Evolutionary conservation across 2,329 filamentous ascomycete species (phyloP), one percentile per base, ranked within the genome.

Genomic region (Pestalotiopsis fici): DNA sequence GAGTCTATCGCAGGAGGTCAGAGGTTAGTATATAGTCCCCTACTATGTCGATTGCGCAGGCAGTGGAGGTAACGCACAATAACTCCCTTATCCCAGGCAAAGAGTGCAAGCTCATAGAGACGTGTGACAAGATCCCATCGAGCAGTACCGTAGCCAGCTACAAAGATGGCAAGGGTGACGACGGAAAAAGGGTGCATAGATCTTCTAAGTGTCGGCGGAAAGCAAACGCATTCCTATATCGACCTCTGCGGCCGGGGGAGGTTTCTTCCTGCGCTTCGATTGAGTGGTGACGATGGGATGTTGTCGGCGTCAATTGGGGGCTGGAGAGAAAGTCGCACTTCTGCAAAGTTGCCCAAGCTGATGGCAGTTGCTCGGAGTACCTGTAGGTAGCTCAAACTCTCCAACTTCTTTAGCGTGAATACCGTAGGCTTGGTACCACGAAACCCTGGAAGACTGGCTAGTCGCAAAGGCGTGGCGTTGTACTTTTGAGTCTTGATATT

Each of bases 141-240:
- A 79, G 96, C 96, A 83, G 96, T 99, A 81, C 95, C 98, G 87
- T 99, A 99, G 82, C 96, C 96, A 85, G 96, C 95, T 87, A 98
- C 92, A 86, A 99, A 99, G 85, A 99, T 98, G 84, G 93, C 94
- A 84, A 97, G 90, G 77, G 95, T 97, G 82, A 98, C 89, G 81
- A 95, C 86, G 71, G 95, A 98, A 86, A 98, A 98, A 78, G 95
- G 94, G 94, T 98, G 95, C 95, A 98, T 98, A 87, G 88, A 83
- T 78, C 77, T 82, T 78, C 77, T 82, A 80, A 78, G 62, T 60
- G 68, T 70, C 28, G 50, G 28, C 47, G 50, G 37, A 37, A 54
- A 35, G 63, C 39, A 57, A 57, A 66, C 21, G 64, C 64, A 66
- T 66, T 37, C 64, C 64, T 31, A 18, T 27, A 21, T 57, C 23